phyloP scores from a whole-genome alignment of 306 rosid genomes.

The Fagus crenata region DNA sequence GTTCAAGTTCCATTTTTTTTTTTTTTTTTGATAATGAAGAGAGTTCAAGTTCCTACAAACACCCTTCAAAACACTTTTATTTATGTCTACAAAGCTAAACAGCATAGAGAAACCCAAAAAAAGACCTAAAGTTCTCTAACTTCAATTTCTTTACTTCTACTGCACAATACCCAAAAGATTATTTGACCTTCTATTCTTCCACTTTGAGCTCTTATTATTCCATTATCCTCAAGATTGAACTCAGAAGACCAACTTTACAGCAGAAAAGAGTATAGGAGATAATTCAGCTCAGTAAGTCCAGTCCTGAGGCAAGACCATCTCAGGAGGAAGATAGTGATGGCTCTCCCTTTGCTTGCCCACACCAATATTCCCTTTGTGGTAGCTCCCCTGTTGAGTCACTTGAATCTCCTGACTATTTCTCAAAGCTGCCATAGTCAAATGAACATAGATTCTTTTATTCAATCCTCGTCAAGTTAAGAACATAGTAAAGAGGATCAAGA shows the following conservation, averaged over 20 bases:
- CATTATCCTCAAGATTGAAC: neutral
- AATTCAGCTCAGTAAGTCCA: constrained; percentile 33
- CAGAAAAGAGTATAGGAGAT: neutral
- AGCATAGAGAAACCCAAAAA: neutral
- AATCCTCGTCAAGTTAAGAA: neutral
- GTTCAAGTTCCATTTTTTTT: neutral
- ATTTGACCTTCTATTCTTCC: constrained; percentile 24
- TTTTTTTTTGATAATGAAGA: neutral
- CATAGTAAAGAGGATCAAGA: no score
- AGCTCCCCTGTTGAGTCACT: constrained; percentile 5
- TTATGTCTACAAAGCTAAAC: constrained; percentile 17
- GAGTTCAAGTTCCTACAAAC: neutral
- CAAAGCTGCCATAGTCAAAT: constrained; percentile 10
- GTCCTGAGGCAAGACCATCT: constrained; percentile 41
- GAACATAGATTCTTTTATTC: neutral
- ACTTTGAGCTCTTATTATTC: constrained; percentile 32
- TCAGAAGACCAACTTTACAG: constrained; percentile 16
- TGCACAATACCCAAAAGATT: constrained; percentile 28
- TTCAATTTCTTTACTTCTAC: neutral
- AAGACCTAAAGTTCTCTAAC: neutral
- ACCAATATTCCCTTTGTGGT: neutral
- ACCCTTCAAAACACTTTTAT: constrained; percentile 1
- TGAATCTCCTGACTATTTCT: constrained; percentile 16
- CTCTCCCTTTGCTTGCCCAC: constrained; percentile 11
- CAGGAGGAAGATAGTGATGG: constrained; percentile 20